Conservation (phyloP, 2,329 filamentous ascomycete species). For the Trichoderma simmonsii region DNA sequence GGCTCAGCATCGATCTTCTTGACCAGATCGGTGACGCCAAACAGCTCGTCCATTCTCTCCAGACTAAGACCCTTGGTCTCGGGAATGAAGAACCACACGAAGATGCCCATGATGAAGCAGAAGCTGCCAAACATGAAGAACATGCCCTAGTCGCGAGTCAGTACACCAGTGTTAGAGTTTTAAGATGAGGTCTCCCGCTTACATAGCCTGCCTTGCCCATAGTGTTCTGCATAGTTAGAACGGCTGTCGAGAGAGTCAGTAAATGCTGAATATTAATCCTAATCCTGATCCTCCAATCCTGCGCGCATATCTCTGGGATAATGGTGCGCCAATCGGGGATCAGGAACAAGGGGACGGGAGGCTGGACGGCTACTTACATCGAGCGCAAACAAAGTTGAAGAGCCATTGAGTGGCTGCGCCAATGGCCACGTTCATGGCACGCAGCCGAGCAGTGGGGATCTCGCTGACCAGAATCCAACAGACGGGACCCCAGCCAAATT, state of each 20-base stretch:
- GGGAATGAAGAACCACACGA: constrained; percentile 65
- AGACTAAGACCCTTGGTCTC: constrained; percentile 66
- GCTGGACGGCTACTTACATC: constrained; percentile 35
- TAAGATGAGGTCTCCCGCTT: constrained; percentile 21
- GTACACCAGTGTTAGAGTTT: background rate
- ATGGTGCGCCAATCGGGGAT: background rate
- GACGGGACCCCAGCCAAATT: constrained; percentile 67
- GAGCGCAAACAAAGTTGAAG: constrained; percentile 70
- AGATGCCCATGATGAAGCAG: constrained; percentile 62
- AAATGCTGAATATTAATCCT: background rate
- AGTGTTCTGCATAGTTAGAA: constrained; percentile 63
- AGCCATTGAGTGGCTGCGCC: constrained; percentile 69
- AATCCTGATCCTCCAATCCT: background rate
- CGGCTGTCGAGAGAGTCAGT: constrained; percentile 36
- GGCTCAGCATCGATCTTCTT: constrained; percentile 33
- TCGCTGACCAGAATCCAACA: constrained; percentile 71
- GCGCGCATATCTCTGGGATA: background rate
- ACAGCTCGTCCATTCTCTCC: constrained; percentile 65
- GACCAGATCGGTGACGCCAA: constrained; percentile 52
- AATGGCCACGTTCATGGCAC: constrained; percentile 65
- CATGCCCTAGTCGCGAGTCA: constrained; percentile 43
- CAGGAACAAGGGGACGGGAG: background rate
- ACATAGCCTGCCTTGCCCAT: constrained; percentile 43
- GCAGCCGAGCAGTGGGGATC: constrained; percentile 64
- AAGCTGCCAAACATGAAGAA: constrained; percentile 69